Base-by-base conservation (phyloP, 352 stramenopile genomes). In the Globisporangium solare region DNA sequence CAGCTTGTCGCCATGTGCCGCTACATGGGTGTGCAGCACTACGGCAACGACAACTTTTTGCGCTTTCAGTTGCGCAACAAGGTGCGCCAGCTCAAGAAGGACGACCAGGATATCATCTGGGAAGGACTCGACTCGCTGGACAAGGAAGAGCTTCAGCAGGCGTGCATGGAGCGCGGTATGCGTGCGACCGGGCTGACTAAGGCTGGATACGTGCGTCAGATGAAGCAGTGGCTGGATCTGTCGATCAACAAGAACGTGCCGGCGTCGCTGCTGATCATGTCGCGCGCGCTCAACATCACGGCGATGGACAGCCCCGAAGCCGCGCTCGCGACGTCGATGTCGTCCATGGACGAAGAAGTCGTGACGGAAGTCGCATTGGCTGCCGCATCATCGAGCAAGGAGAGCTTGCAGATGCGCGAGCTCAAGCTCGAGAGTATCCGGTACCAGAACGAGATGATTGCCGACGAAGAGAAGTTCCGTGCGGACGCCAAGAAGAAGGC, bases 61-160 rank as follows among this genome's bases (percentile, higher is more conserved):
- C 86, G 96, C 58, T 99, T 98, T 63, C 96, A 98, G 72, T 59
- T 93, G 52, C 87, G 97, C 32, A 95, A 94, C 63, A 88, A 89
- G 49, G 95, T 99, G 60, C 74, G 92, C 49, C 79, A 89, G 56
- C 70, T 99, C 13, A 97, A 98, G 68, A 97, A 98, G 69, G 97
- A 99, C 73, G 97, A 99, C 71, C 94, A 98, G 69, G 86, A 97
- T 51, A 99, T 99, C 71, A 88, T 99, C 56, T 99, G 94, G 92
- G 97, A 99, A 83, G 97, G 97, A 12, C 84, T 99, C 43, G 90
- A 98, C 57, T 98, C 86, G 32, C 82, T 99, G 2, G 97, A 97
- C 58, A 98, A 98, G 74, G 95, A 99, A 67, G 97, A 99, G 74
- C 74, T 99, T 1, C 87, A 95, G 69, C 84, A 93, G 74, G 97